Conservation (phyloP, 306 rosid species). For the Psophocarpus tetragonolobus region DNA sequence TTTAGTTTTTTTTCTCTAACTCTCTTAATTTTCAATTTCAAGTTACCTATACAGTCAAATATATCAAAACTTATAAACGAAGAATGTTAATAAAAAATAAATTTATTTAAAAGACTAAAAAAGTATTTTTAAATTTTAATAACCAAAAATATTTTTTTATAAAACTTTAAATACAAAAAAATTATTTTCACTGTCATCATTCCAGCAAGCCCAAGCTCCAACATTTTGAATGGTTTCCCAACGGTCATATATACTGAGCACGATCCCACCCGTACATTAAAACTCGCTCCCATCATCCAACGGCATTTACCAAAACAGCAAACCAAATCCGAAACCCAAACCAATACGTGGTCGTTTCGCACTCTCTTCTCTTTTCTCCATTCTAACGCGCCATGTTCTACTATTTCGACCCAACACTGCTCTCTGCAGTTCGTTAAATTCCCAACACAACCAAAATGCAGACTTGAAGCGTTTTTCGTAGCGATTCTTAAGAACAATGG, state of each 20-base stretch:
- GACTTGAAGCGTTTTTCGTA: neutral
- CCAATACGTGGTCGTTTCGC: slow-evolving; percentile 21
- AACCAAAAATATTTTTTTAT: too few relatives aligned
- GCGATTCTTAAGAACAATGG: neutral
- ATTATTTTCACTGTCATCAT: neutral
- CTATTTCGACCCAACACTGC: neutral
- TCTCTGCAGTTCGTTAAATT: slow-evolving; percentile 2
- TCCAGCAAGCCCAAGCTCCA: neutral
- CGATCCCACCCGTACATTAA: neutral
- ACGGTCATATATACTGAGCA: slow-evolving; percentile 41
- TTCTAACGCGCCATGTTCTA: slow-evolving; percentile 3
- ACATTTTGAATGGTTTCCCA: slow-evolving; percentile 32
- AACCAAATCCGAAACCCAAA: neutral
- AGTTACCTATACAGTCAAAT: too few relatives aligned
- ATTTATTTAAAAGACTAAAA: too few relatives aligned
- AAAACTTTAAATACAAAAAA: too few relatives aligned
- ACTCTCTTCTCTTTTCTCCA: neutral
- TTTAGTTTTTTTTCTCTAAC: too few relatives aligned
- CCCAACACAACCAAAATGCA: neutral
- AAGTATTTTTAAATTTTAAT: too few relatives aligned
- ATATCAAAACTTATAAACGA: too few relatives aligned
- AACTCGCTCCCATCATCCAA: neutral
- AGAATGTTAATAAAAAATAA: too few relatives aligned
- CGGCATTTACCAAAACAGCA: neutral
- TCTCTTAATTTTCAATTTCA: too few relatives aligned